Evolutionary conservation across 129 eudicot genomes (phyloP).

Genomic region (Saposhnikovia divaricata): DNA sequence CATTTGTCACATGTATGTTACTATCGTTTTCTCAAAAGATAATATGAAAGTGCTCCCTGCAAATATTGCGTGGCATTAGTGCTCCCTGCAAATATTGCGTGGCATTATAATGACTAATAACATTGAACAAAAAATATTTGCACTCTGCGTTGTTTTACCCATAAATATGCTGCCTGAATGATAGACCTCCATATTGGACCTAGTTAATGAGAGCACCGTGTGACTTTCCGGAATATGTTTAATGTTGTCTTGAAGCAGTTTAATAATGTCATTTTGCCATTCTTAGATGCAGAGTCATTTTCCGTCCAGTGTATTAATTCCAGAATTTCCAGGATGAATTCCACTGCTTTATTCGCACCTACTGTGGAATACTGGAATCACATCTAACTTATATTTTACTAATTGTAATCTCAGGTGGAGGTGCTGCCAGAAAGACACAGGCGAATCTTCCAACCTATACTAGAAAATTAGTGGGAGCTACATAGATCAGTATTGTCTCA

Average conservation of each 20-base stretch:
- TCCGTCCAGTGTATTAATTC: background rate
- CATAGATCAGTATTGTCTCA: background rate
- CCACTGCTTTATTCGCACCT: background rate
- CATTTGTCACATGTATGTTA: background rate
- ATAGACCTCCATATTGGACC: background rate
- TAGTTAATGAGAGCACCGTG: background rate
- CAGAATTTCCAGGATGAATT: background rate
- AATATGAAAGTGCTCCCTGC: background rate
- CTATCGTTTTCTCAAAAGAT: background rate
- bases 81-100: background rate
- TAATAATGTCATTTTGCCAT: background rate
- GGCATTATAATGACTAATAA: background rate
- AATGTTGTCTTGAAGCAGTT: background rate
- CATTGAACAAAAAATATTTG: background rate
- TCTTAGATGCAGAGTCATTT: background rate
- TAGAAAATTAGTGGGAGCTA: slow-evolving; percentile 2
- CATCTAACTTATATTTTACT: background rate
- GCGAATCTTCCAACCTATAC: slow-evolving; percentile 1
- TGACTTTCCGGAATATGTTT: background rate
- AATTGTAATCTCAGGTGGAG: slow-evolving; percentile 6
- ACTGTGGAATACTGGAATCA: background rate
- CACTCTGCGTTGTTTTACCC: background rate
- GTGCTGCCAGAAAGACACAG: background rate
- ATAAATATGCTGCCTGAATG: background rate
- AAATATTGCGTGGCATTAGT: background rate